phyloP scores from a whole-genome alignment of 2,329 filamentous ascomycete genomes.

The Hymenoscyphus infarciens region DNA sequence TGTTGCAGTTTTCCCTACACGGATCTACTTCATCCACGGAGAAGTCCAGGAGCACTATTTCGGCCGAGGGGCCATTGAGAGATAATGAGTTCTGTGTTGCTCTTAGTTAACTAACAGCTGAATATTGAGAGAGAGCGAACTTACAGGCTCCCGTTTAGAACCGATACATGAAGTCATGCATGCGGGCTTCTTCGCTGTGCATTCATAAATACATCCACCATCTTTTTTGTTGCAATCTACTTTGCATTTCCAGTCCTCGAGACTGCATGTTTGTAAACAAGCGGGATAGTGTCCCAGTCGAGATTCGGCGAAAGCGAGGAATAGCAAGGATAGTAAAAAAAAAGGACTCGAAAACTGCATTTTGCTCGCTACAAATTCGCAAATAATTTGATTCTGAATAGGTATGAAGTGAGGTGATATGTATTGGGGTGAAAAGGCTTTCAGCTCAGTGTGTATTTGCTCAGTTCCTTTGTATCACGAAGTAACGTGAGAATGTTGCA shows the following conservation, averaged over 20 bases:
- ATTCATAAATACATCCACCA: background rate
- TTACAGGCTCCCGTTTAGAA: background rate
- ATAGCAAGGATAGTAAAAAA: background rate
- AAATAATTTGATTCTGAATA: too few relatives aligned
- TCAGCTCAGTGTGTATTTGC: background rate
- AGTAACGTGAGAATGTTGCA: background rate
- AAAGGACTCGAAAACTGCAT: background rate
- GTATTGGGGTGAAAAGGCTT: background rate
- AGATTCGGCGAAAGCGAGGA: background rate
- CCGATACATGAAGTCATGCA: background rate
- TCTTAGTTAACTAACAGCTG: background rate
- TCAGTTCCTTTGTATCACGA: background rate
- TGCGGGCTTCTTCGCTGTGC: background rate
- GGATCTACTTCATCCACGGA: background rate
- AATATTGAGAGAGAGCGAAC: background rate
- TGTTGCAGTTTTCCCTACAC: background rate
- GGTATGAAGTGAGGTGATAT: background rate
- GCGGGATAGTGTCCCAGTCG: background rate
- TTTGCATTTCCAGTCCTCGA: background rate
- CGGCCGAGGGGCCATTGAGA: too few relatives aligned
- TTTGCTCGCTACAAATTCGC: background rate
- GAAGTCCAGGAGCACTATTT: background rate
- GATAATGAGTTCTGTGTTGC: too few relatives aligned
- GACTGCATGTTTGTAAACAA: background rate
- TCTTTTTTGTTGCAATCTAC: background rate